Evolutionary conservation across 2,329 filamentous ascomycete genomes (phyloP).

Genomic region (Sporothrix brunneoviolacea): DNA sequence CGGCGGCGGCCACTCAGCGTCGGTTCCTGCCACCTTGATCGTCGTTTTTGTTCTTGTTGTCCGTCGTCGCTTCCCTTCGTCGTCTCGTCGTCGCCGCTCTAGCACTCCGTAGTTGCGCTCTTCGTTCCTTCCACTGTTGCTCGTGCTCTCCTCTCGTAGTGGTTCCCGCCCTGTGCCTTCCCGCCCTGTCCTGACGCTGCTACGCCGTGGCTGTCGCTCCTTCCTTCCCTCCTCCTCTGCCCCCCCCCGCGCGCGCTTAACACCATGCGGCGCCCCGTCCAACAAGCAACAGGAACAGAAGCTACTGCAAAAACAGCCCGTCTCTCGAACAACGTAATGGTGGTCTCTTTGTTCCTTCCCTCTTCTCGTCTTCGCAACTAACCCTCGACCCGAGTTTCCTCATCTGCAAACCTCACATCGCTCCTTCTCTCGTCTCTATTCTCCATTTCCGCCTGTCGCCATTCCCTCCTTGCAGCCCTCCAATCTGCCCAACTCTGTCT

Average conservation of each 20-base stretch:
- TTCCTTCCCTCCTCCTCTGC: background rate
- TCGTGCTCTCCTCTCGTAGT: background rate
- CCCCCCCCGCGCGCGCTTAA: constrained; percentile 14
- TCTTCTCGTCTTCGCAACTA: background rate
- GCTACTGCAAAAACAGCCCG: background rate
- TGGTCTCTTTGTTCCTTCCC: constrained; percentile 7
- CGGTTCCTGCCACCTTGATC: background rate
- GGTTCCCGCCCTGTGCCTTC: no score
- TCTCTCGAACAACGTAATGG: no score
- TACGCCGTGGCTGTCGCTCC: background rate
- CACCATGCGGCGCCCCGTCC: background rate
- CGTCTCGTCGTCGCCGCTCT: background rate
- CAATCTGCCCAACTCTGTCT: no score
- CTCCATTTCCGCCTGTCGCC: background rate
- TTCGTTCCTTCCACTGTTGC: constrained; percentile 4
- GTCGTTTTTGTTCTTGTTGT: background rate
- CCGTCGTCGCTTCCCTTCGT: background rate
- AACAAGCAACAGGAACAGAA: constrained; percentile 4
- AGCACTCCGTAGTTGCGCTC: no score
- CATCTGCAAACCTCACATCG: background rate
- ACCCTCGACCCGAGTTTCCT: background rate
- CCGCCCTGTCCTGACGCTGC: background rate
- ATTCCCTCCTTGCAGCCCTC: no score
- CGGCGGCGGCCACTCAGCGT: constrained; percentile 5
- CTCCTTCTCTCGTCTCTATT: background rate